Base-by-base conservation (phyloP, 768 basidiomycete species). In the Mycena capillaripes region DNA sequence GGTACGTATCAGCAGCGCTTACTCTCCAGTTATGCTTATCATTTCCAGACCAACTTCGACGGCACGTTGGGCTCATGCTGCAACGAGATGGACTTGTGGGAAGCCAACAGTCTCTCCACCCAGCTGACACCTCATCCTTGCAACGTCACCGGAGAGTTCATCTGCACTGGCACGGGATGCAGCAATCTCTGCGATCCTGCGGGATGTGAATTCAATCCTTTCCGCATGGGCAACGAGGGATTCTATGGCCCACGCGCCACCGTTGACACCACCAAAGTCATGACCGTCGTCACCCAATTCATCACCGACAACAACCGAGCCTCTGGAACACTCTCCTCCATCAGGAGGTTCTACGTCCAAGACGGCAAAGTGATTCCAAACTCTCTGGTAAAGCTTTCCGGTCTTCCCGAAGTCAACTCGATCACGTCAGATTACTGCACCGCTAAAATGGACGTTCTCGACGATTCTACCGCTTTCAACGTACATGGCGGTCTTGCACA, bases 131-230 rank as follows among this genome's bases (percentile, higher is more conserved):
- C 84, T 34, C 84, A 85, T 75, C 79, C 80, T 16, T 84, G 83
- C 80, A 74, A 76, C 66, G 78, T 76, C 70, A 70, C 69, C 63
- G 80, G 80, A 44, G 81, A 79, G 72, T 78, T 78, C 57, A 72
- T 69, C 38, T 85, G 84, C 81, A 65, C 73, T 48, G 81, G 81
- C 42, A 68, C 75, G 46, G 72, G 74, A 46, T 82, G 81, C 71
- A 72, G 73, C 42, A 53, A 61, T 42, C 71, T 82, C 27, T 87
- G 86, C 77, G 85, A 87, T 79, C 77, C 79, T 66, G 83, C 82
- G 70, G 86, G 86, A 58, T 87, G 86, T 80, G 86, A 86, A 76
- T 87, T 85, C 82, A 87, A 86, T 83, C 83, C 85, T 17, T 87
- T 78, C 80, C 84, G 86, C 77, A 80, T 85, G 82, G 86, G 86